phyloP scores from a whole-genome alignment of 2,329 filamentous ascomycete species.

The Colletotrichum sp. region DNA sequence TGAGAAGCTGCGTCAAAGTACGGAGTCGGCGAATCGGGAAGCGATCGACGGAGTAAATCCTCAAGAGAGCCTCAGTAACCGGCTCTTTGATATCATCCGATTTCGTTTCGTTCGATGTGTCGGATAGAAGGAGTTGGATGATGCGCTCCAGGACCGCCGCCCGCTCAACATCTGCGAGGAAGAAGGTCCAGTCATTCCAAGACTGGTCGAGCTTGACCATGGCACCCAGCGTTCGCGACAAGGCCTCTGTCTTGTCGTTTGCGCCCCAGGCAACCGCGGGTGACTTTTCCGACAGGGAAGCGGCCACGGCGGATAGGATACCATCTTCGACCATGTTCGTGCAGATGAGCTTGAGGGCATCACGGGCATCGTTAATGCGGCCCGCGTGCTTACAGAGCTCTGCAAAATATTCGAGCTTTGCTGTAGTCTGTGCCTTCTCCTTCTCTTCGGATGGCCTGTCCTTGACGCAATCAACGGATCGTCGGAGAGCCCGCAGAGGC shows the following conservation, averaged over 20 bases:
- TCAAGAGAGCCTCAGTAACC: constrained; percentile 50
- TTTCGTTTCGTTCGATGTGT: constrained; percentile 35
- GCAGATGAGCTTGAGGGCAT: constrained; percentile 65
- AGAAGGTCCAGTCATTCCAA: constrained; percentile 61
- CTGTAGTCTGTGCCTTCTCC: constrained; percentile 62
- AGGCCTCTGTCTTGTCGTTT: constrained; percentile 51
- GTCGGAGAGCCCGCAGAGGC: constrained; percentile 62
- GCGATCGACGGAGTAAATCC: constrained; percentile 52
- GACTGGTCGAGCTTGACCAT: constrained; percentile 64
- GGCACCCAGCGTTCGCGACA: constrained; percentile 64
- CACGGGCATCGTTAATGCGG: constrained; percentile 60
- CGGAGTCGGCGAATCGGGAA: constrained; percentile 60
- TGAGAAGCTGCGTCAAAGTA: constrained; percentile 53
- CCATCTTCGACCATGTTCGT: constrained; percentile 65
- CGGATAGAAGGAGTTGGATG: constrained; percentile 52
- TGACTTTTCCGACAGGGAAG: constrained; percentile 52
- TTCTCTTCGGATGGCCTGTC: constrained; percentile 58
- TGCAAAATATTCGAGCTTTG: constrained; percentile 71
- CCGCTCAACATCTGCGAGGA: constrained; percentile 56
- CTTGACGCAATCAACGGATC: constrained; percentile 68
- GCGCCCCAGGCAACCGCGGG: constrained; percentile 59
- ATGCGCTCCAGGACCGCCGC: constrained; percentile 66
- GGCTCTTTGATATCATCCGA: constrained; percentile 42
- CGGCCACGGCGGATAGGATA: constrained; percentile 57
- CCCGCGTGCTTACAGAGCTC: constrained; percentile 62